Conservation (phyloP, 805 yeast genomes). For the Metschnikowia matae region DNA sequence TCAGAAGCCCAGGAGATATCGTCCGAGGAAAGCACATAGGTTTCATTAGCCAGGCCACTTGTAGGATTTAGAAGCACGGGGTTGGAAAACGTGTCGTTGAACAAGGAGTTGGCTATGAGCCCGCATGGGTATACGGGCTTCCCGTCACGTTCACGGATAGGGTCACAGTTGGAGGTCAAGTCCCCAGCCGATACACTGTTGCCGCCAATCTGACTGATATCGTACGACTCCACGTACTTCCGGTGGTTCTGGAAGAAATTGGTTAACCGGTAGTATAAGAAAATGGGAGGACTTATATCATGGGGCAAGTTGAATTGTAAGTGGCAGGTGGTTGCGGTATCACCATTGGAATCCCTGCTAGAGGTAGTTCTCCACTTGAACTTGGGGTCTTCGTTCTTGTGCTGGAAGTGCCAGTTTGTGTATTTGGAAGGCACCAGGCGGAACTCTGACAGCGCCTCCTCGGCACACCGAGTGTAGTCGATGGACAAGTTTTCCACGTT, state of each 20-base stretch:
- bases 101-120: slow-evolving; percentile 83
- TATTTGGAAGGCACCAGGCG: slow-evolving; percentile 56
- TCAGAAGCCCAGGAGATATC: slow-evolving; percentile 89
- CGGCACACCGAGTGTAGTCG: slow-evolving; percentile 70
- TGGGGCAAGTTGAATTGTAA: slow-evolving; percentile 70
- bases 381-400: slow-evolving; percentile 32
- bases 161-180: slow-evolving; percentile 41
- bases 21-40: slow-evolving; percentile 42
- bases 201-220: slow-evolving; percentile 78
- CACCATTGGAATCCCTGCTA: slow-evolving; percentile 34
- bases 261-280: slow-evolving; percentile 78
- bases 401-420: slow-evolving; percentile 58
- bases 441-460: slow-evolving; percentile 35
- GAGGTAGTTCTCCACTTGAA: slow-evolving; percentile 62
- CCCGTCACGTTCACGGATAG: slow-evolving; percentile 39
- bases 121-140: slow-evolving; percentile 85
- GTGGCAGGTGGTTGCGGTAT: slow-evolving; percentile 47
- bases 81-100: slow-evolving; percentile 77
- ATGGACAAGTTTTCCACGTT: slow-evolving; percentile 71
- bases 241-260: slow-evolving; percentile 94
- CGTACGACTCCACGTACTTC: slow-evolving; percentile 83
- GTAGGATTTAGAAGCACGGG: slow-evolving; percentile 46
- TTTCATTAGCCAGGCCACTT: slow-evolving; percentile 40
- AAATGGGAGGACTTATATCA: slow-evolving; percentile 67
- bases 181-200: slow-evolving; percentile 52